These are phyloP conservation scores for Rosellinia necatrix DNA, from an alignment of 2,329 filamentous ascomycete genomes.

Conservation along the genomic window DNA sequence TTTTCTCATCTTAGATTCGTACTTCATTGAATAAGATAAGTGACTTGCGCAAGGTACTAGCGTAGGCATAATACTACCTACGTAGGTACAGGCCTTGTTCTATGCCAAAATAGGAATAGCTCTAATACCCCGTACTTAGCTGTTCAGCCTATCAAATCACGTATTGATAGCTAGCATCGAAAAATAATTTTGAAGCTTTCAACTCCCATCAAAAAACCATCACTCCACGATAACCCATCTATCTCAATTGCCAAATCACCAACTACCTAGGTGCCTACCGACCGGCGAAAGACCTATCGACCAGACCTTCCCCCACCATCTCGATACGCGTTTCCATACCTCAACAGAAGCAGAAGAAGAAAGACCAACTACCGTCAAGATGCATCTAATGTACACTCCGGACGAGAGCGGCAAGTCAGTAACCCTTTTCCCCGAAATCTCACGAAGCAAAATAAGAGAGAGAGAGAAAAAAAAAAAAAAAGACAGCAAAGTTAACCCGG, in stretches of 20 bases:
- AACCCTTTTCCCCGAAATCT: neutral
- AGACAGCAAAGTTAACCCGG: neutral
- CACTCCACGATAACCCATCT: neutral
- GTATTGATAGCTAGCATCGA: slow-evolving; percentile 11
- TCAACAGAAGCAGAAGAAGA: neutral
- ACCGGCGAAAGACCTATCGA: neutral
- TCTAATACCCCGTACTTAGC: neutral
- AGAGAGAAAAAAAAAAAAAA: neutral
- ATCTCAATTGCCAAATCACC: too few relatives aligned
- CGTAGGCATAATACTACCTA: too few relatives aligned
- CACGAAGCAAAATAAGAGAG: neutral
- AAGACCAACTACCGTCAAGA: slow-evolving; percentile 35
- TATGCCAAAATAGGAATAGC: neutral
- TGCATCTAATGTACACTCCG: slow-evolving; percentile 80
- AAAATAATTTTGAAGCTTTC: slow-evolving; percentile 30
- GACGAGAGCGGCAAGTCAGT: slow-evolving; percentile 71
- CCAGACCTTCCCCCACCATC: neutral
- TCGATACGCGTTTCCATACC: neutral
- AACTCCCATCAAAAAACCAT: neutral
- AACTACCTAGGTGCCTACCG: too few relatives aligned
- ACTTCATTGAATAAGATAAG: neutral
- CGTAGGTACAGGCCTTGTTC: too few relatives aligned
- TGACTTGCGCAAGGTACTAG: neutral
- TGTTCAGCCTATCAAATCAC: slow-evolving; percentile 11
- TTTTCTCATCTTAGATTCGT: neutral